Conservation (phyloP, 768 basidiomycete genomes). For the Trametes villosa region DNA sequence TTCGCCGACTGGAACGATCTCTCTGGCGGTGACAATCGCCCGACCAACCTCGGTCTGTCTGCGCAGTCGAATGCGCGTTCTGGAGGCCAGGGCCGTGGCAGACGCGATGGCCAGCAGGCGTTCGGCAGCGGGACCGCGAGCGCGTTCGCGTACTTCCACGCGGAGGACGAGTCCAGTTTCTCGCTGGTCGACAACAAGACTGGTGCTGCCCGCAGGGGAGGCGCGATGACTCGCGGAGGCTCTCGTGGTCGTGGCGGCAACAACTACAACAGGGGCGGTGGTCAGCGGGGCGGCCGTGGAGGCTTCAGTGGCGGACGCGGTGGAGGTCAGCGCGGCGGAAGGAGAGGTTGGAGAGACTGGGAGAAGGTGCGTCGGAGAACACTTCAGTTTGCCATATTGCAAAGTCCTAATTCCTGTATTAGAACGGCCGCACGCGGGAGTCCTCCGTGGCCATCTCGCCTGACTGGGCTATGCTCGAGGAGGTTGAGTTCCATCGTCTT, state of each 20-base stretch:
- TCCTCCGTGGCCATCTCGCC: constrained; percentile 92
- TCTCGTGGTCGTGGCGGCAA: constrained; percentile 39
- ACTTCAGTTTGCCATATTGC: constrained; percentile 1
- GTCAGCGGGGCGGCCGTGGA: constrained; percentile 47
- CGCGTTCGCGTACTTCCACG: constrained; percentile 96
- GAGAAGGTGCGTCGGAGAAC: constrained; percentile 84
- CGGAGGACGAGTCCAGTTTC: constrained; percentile 97
- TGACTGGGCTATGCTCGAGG: constrained; percentile 94
- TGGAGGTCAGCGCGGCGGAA: constrained; percentile 54
- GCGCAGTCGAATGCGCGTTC: constrained; percentile 53
- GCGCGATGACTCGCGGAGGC: constrained; percentile 59
- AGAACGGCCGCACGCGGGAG: constrained; percentile 86
- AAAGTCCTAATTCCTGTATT: constrained; percentile 11
- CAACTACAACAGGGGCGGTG: constrained; percentile 45
- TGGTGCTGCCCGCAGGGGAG: constrained; percentile 71
- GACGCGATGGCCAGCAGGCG: constrained; percentile 79
- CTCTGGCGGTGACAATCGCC: constrained; percentile 64
- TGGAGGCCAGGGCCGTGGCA: constrained; percentile 52
- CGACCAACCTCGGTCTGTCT: constrained; percentile 52
- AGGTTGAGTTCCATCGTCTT: constrained; percentile 94
- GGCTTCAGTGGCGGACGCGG: constrained; percentile 47
- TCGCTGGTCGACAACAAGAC: constrained; percentile 92
- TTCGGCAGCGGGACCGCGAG: constrained; percentile 90
- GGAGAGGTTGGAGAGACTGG: constrained; percentile 91
- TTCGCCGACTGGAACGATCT: constrained; percentile 97